Base-by-base conservation (phyloP, 345 rosid genomes). In the Boechera retrofracta region DNA sequence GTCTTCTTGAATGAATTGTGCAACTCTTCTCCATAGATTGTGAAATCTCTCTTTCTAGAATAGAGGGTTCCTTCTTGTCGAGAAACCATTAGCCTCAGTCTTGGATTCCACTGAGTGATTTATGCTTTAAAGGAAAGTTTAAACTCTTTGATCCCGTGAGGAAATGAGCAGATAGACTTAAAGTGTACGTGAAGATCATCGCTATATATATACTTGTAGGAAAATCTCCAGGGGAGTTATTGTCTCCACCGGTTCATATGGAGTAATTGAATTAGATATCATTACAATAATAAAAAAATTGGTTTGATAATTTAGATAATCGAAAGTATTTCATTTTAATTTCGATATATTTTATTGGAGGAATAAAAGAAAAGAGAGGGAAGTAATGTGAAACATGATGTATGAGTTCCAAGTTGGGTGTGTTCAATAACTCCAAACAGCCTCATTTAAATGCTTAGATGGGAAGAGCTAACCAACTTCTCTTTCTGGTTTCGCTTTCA, bases 401-500 rank as follows among this genome's bases (percentile, higher is more conserved):
- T 59, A 78, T 52, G 71, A 67, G 82, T 79, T 79, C 64, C 74
- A 67, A 79, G 82, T 73, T 79, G 71, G 78, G 74, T 79, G 66
- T 67, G 28, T 73, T 79, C 82, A 79, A 73, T 78, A 78, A 72
- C 81, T 72, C 69, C 69, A 72, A 72, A 41, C 70, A 73, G 74
- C 10, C 78, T 67, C 78, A 67, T 78, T 73, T 73, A 79, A 77
- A 68, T 78, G 82, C 82, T 78, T 60, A 78, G 78, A 78, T 78
- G 82, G 73, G 82, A 73, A 67, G 44, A 44, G 6, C 70, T 78
- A 78, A 67, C 82, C 77, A 61, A 78, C 26, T 79, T 61, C 21
- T 79, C 66, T 73, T 67, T 73, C 57, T 49, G 5, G 7, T 64
- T 77, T 29, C 39, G 51, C 66, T 36, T 67, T 49, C 53, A 9